These are phyloP conservation scores for Magnusiomyces fungicola DNA, from an alignment of 1,139 yeast genomes.

Conservation along the genomic window DNA sequence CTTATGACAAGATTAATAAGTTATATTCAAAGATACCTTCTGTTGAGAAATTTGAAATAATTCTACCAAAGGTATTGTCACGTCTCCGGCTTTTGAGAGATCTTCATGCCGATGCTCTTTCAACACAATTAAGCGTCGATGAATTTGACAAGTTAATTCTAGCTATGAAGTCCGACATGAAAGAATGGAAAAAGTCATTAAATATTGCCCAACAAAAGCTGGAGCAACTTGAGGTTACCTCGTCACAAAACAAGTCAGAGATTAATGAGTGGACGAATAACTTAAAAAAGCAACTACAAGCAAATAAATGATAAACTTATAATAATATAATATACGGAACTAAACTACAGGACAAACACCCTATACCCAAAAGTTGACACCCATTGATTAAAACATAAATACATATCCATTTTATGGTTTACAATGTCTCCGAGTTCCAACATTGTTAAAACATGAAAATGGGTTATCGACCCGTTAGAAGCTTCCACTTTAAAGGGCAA, in stretches of 20 bases:
- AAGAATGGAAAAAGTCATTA: conserved; percentile 10
- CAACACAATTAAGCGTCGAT: conserved; percentile 5
- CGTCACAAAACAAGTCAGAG: conserved; percentile 6
- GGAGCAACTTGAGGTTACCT: conserved; percentile 1
- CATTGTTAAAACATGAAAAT: too few relatives aligned
- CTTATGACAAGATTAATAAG: conserved; percentile 5
- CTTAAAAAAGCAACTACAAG: background rate
- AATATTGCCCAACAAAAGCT: conserved; percentile 10
- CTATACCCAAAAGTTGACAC: too few relatives aligned
- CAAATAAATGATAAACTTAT: too few relatives aligned
- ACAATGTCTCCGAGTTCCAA: too few relatives aligned
- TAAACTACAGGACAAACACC: too few relatives aligned
- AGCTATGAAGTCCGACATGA: conserved; percentile 9
- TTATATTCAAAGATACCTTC: conserved; percentile 6
- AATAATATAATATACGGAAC: too few relatives aligned
- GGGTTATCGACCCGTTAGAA: too few relatives aligned
- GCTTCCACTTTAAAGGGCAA: too few relatives aligned
- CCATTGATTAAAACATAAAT: too few relatives aligned
- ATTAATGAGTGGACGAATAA: conserved; percentile 10
- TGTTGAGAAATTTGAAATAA: conserved; percentile 7
- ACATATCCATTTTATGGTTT: too few relatives aligned
- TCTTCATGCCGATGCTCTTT: conserved; percentile 13
- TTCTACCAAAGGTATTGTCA: conserved; percentile 12
- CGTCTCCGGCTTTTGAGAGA: conserved; percentile 10
- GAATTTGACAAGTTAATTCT: conserved; percentile 11